Evolutionary conservation across 371 early-diverging fungal species (phyloP).

Genomic region (Apophysomyces variabilis): DNA sequence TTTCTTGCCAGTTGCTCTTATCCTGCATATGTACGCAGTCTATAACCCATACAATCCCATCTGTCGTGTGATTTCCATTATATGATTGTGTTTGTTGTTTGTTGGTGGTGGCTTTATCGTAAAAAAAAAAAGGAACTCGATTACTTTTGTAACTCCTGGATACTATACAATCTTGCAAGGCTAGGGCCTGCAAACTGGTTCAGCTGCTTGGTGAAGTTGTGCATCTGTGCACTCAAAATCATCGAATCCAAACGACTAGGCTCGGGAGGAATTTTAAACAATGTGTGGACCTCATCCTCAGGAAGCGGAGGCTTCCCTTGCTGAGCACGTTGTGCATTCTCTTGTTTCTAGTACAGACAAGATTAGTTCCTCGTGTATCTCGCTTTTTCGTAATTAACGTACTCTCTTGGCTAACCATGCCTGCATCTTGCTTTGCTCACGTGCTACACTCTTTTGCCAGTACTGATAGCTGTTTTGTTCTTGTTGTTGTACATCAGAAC

Average conservation of each 20-base stretch:
- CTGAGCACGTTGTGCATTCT: slow-evolving; percentile 79
- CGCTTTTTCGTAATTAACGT: slow-evolving; percentile 20
- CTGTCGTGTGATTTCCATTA: too few species aligned
- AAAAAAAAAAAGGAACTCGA: not conserved
- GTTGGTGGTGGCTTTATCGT: too few species aligned
- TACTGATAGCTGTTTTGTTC: slow-evolving; percentile 92
- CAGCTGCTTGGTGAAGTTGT: slow-evolving; percentile 90
- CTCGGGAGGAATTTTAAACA: slow-evolving; percentile 79
- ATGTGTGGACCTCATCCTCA: slow-evolving; percentile 76
- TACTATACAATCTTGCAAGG: slow-evolving; percentile 81
- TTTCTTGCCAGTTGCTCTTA: too few species aligned
- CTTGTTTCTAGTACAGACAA: slow-evolving; percentile 58
- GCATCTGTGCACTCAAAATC: slow-evolving; percentile 87
- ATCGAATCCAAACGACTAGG: slow-evolving; percentile 91
- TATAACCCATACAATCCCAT: too few species aligned
- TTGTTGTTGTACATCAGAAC: slow-evolving; percentile 88
- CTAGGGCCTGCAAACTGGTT: slow-evolving; percentile 91
- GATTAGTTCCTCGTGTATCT: slow-evolving; percentile 1
- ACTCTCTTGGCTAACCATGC: slow-evolving; percentile 65
- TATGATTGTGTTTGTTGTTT: too few species aligned
- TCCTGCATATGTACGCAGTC: too few species aligned
- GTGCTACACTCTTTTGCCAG: slow-evolving; percentile 90
- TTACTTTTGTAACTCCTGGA: slow-evolving; percentile 78
- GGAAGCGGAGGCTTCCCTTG: slow-evolving; percentile 78
- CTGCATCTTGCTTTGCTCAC: slow-evolving; percentile 82